Percentiles rank a stretch among this genome's conserved stretches.
phyloP scores from a whole-genome alignment of 2,329 filamentous ascomycete genomes.

The Cercospora nicotianae region DNA sequence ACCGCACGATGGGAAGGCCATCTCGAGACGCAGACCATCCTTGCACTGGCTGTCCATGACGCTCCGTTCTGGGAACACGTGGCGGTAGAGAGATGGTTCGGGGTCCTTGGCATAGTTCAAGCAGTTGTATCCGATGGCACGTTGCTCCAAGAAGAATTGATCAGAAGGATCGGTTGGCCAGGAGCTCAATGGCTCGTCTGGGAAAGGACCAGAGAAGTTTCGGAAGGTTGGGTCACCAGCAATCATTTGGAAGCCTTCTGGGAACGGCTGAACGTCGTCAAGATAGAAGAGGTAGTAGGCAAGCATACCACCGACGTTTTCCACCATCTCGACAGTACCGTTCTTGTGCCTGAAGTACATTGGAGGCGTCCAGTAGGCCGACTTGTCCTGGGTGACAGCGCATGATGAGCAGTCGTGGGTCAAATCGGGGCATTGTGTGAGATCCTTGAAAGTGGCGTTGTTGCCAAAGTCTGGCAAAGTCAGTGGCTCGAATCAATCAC shows the following conservation, averaged over 20 bases:
- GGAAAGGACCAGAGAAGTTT: constrained; percentile 68
- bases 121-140: constrained; percentile 92
- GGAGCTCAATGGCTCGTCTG: constrained; percentile 65
- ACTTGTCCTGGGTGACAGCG: constrained; percentile 75
- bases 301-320: constrained; percentile 78
- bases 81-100: constrained; percentile 76
- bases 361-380: constrained; percentile 78
- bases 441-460: constrained; percentile 56
- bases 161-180: constrained; percentile 68
- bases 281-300: constrained; percentile 83
- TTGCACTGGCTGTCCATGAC: constrained; percentile 78
- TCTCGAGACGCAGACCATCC: constrained; percentile 78
- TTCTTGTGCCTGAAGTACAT: constrained; percentile 75
- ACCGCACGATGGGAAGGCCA: constrained; percentile 91
- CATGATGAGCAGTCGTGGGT: constrained; percentile 74
- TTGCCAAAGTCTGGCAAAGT: constrained; percentile 61
- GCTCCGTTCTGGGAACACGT: constrained; percentile 75
- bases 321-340: constrained; percentile 66
- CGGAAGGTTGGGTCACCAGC: constrained; percentile 69
- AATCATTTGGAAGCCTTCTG: constrained; percentile 76
- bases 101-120: constrained; percentile 70
- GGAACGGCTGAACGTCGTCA: constrained; percentile 69
- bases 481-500: neutral
- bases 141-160: constrained; percentile 71
- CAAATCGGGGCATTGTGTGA: constrained; percentile 61